phyloP scores from a whole-genome alignment of 2,329 filamentous ascomycete species.

The Botrytis galanthina region DNA sequence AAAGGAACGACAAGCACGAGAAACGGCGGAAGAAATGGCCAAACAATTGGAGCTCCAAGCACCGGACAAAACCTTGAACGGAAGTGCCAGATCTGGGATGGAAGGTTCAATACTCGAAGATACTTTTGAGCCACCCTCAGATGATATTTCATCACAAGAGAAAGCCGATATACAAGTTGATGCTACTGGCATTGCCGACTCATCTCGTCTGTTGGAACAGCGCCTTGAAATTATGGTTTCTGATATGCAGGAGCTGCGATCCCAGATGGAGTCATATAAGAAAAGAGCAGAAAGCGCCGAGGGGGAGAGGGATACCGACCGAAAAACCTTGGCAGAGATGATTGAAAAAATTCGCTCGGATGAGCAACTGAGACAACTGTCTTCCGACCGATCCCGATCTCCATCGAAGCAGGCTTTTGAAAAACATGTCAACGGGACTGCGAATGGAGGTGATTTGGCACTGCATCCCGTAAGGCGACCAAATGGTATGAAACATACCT shows the following conservation, averaged over 20 bases:
- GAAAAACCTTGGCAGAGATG: conserved; percentile 82
- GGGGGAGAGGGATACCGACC: conserved; percentile 67
- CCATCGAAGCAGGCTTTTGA: conserved; percentile 1
- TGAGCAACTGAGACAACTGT: conserved; percentile 44
- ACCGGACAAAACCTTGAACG: conserved; percentile 44
- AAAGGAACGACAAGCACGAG: conserved; percentile 77
- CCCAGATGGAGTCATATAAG: conserved; percentile 62
- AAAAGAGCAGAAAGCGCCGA: conserved; percentile 78
- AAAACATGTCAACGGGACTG: conserved; percentile 22
- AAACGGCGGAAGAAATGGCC: conserved; percentile 79
- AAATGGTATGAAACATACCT: neutral
- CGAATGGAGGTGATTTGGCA: conserved; percentile 13
- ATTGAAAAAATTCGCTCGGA: conserved; percentile 75
- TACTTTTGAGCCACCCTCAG: conserved; percentile 45
- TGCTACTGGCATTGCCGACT: conserved; percentile 75
- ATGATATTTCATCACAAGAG: conserved; percentile 32
- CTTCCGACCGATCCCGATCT: conserved; percentile 28
- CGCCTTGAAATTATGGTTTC: conserved; percentile 34
- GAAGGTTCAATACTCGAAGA: conserved; percentile 46
- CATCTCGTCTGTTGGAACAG: conserved; percentile 51
- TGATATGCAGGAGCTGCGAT: conserved; percentile 34
- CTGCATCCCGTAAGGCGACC: conserved; percentile 24
- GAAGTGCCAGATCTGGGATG: conserved; percentile 40
- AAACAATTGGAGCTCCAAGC: conserved; percentile 63
- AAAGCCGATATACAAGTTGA: conserved; percentile 47